Conservation (phyloP, 192 early-diverging fungal genomes). For the Coemansia sp. region DNA sequence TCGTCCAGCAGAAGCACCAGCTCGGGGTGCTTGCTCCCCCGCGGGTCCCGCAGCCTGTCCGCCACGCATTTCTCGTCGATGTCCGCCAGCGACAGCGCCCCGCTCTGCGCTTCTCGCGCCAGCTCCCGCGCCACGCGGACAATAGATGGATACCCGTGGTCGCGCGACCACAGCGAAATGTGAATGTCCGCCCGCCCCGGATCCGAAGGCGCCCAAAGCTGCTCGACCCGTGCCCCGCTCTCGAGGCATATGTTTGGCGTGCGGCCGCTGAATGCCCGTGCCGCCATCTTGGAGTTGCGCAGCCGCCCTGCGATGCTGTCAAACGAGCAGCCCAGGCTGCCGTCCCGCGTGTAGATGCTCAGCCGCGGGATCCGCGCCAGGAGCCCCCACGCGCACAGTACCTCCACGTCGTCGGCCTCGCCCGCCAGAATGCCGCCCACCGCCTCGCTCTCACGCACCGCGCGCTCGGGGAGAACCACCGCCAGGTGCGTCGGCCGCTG, state of each 20-base stretch:
- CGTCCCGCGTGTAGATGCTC: constrained; percentile 41
- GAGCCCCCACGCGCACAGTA: constrained; percentile 33
- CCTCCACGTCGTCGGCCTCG: constrained; percentile 31
- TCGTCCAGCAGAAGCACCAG: constrained; percentile 33
- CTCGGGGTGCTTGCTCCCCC: constrained; percentile 31
- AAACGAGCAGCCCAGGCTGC: constrained; percentile 8
- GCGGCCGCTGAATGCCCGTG: constrained; percentile 24
- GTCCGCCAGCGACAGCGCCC: constrained; percentile 5
- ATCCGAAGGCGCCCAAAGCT: constrained; percentile 6
- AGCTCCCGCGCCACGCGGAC: constrained; percentile 18
- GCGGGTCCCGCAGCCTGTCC: constrained; percentile 13
- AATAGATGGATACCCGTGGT: constrained; percentile 34
- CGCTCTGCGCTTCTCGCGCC: constrained; percentile 7
- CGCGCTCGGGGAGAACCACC: constrained; percentile 27
- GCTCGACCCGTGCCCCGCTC: background rate
- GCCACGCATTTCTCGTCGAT: constrained; percentile 23
- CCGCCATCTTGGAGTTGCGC: constrained; percentile 38
- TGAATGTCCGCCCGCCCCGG: constrained; percentile 10
- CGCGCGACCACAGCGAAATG: constrained; percentile 44
- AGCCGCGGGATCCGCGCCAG: constrained; percentile 38
- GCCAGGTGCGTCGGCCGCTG: constrained; percentile 42
- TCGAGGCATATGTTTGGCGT: constrained; percentile 29
- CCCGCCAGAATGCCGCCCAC: background rate
- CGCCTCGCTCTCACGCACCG: constrained; percentile 1
- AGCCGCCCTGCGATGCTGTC: constrained; percentile 31